A percentile compares a stretch with the other conserved stretches of the same genome.
phyloP scores from a whole-genome alignment of 495 filamentous ascomycete genomes.

The Trichoderma orchidacearum region DNA sequence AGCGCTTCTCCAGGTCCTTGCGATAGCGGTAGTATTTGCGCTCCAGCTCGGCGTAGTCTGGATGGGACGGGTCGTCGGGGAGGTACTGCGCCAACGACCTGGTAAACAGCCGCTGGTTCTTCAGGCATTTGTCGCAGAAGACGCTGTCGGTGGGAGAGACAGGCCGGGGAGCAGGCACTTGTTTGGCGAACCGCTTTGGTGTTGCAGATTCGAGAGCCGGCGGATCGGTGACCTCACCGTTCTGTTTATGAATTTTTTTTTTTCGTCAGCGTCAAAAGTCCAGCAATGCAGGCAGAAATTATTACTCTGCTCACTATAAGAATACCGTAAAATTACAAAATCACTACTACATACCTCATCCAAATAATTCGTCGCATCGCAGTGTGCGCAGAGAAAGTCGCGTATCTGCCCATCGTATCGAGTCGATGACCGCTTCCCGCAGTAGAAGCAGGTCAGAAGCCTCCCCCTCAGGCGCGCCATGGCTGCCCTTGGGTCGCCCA shows the following conservation, averaged over 20 bases:
- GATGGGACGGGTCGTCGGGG: conserved; percentile 50
- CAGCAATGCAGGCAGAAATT: no score
- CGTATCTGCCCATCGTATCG: conserved; percentile 33
- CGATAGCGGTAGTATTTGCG: conserved; percentile 45
- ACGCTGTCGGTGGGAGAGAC: conserved; percentile 21
- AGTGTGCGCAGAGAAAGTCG: conserved; percentile 56
- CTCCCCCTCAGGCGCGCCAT: not conserved
- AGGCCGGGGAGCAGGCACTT: conserved; percentile 4
- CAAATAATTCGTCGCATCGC: conserved; percentile 71
- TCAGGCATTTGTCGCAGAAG: conserved; percentile 68
- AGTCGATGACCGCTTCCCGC: conserved; percentile 46
- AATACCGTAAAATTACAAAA: not conserved
- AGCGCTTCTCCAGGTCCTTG: conserved; percentile 53
- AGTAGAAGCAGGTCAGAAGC: conserved; percentile 60
- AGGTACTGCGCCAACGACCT: conserved; percentile 54
- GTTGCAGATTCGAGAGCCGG: conserved; percentile 22
- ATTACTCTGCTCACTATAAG: not conserved
- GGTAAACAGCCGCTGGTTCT: conserved; percentile 68
- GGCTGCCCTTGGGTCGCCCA: not conserved
- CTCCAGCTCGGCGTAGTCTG: conserved; percentile 39
- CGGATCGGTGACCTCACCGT: conserved; percentile 78
- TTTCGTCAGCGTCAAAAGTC: conserved; percentile 7
- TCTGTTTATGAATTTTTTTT: conserved; percentile 28
- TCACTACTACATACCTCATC: conserved; percentile 47
- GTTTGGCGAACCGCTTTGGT: not conserved